phyloP scores from a whole-genome alignment of 2,329 filamentous ascomycete species.

The Colletotrichum truncatum region DNA sequence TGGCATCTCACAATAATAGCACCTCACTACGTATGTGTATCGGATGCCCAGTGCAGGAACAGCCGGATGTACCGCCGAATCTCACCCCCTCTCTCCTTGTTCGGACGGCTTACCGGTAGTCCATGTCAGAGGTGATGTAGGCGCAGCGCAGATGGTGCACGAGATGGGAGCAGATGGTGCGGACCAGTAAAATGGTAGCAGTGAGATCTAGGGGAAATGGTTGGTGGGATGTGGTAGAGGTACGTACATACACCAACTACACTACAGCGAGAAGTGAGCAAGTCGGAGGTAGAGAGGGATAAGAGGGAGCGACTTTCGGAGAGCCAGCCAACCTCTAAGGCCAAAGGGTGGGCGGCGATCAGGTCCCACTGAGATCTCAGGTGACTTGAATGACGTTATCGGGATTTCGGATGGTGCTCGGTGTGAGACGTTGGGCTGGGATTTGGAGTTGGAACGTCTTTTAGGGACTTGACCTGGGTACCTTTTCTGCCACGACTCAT shows the following conservation, averaged over 20 bases:
- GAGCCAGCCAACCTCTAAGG: background rate
- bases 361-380: conserved; percentile 29
- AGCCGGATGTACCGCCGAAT: conserved; percentile 3
- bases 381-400: conserved; percentile 31
- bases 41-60: conserved; percentile 24
- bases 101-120: background rate
- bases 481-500: conserved; percentile 2
- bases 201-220: background rate
- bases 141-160: conserved; percentile 15
- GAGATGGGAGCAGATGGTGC: conserved; percentile 8
- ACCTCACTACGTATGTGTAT: background rate
- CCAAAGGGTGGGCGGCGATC: conserved; percentile 25
- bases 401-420: conserved; percentile 29
- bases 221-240: conserved; percentile 16
- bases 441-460: background rate
- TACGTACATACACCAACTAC: background rate
- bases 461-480: background rate
- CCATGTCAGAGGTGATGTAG: conserved; percentile 21
- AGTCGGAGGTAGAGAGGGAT: background rate
- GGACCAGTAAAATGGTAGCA: conserved; percentile 10
- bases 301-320: conserved; percentile 1
- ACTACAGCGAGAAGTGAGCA: no score
- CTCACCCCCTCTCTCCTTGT: background rate
- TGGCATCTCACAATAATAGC: background rate
- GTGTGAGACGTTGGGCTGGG: conserved; percentile 20